Percentiles rank a stretch among this genome's conserved stretches.
Evolutionary conservation across 306 rosid species (phyloP).

Genomic region (Glycine latifolia): DNA sequence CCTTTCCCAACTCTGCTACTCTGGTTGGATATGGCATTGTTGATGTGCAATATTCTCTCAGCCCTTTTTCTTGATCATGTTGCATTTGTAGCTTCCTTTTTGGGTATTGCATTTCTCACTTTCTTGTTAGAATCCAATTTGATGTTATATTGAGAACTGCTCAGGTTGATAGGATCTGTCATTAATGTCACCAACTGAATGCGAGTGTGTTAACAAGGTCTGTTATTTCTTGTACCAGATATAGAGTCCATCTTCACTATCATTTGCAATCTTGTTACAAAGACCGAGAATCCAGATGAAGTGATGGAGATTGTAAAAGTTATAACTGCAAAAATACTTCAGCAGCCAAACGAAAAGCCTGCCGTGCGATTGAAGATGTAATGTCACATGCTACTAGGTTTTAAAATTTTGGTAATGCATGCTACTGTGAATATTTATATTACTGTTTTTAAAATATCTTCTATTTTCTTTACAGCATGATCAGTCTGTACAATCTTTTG

Average conservation of each 20-base stretch:
- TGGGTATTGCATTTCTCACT: neutral
- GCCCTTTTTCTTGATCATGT: constrained; percentile 16
- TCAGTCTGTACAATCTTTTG: constrained; percentile 90
- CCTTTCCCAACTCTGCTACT: constrained; percentile 5
- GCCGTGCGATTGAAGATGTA: constrained; percentile 89
- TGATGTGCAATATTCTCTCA: neutral
- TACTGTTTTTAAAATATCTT: constrained; percentile 1
- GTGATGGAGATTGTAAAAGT: constrained; percentile 78
- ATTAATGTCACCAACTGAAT: constrained; percentile 15
- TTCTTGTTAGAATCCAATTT: constrained; percentile 25
- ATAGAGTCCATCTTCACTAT: constrained; percentile 89
- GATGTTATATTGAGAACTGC: constrained; percentile 8
- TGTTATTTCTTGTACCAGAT: constrained; percentile 57
- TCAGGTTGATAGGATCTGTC: neutral
- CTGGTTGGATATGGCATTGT: constrained; percentile 16
- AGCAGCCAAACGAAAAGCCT: constrained; percentile 86
- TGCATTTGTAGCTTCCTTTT: neutral
- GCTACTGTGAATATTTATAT: neutral
- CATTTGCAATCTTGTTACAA: constrained; percentile 86
- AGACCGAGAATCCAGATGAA: constrained; percentile 78
- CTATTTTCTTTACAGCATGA: constrained; percentile 62
- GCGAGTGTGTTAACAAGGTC: constrained; percentile 5
- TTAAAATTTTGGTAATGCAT: neutral
- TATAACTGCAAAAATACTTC: constrained; percentile 70
- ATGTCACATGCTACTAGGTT: constrained; percentile 30